phyloP scores from a whole-genome alignment of 179 eudicot species.

The Sideroxylon spinosum region DNA sequence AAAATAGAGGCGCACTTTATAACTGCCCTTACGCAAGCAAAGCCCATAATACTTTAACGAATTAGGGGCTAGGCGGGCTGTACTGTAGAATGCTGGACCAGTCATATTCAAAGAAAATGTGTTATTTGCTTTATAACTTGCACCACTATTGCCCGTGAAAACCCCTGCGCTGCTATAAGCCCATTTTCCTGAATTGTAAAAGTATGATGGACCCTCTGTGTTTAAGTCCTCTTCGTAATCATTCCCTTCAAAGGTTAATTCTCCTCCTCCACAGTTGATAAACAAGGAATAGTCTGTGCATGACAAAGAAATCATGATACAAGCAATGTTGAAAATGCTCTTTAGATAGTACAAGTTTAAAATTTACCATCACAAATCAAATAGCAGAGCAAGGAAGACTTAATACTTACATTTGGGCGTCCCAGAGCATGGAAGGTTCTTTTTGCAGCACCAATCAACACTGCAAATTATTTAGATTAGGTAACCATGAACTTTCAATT shows the following conservation, averaged over 20 bases:
- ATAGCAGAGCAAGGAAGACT: neutral
- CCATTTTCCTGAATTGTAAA: slow-evolving; percentile 48
- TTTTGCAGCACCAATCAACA: slow-evolving; percentile 56
- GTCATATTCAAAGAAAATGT: slow-evolving; percentile 32
- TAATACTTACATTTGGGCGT: slow-evolving; percentile 47
- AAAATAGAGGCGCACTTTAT: slow-evolving; percentile 77
- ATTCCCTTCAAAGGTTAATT: slow-evolving; percentile 31
- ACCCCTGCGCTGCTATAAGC: slow-evolving; percentile 79
- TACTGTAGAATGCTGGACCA: slow-evolving; percentile 40
- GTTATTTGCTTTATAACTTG: slow-evolving; percentile 33
- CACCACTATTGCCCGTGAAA: slow-evolving; percentile 29
- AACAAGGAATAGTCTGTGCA: slow-evolving; percentile 60
- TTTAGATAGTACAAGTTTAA: neutral
- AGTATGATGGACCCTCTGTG: slow-evolving; percentile 49
- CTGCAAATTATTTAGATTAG: slow-evolving; percentile 28
- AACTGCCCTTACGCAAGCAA: slow-evolving; percentile 66
- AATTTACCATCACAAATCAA: neutral
- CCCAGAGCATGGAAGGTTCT: slow-evolving; percentile 58
- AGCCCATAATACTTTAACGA: slow-evolving; percentile 77
- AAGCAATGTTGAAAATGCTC: neutral
- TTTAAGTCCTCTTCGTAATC: slow-evolving; percentile 52
- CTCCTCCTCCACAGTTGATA: slow-evolving; percentile 77
- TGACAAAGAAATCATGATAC: slow-evolving; percentile 9
- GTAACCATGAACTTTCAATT: neutral
- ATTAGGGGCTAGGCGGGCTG: slow-evolving; percentile 73